These are phyloP conservation scores for Carallia pectinifolia DNA, from an alignment of 345 rosid species.

Conservation along the genomic window DNA sequence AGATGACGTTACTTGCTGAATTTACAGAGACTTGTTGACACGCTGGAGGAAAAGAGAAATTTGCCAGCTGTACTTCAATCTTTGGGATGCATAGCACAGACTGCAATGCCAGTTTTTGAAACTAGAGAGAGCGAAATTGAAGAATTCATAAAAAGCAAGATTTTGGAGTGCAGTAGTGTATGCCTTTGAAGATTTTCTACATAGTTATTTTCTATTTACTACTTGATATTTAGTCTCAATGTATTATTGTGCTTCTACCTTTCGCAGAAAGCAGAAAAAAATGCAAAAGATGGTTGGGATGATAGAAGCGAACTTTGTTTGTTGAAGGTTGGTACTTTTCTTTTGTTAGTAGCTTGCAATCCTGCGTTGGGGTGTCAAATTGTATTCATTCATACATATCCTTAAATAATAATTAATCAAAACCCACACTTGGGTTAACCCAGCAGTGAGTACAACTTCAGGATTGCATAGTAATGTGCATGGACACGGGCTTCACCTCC, in stretches of 20 bases:
- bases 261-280: slow-evolving; percentile 63
- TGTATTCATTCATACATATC: no score
- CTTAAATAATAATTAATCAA: no score
- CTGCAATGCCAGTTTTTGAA: slow-evolving; percentile 95
- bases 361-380: no score
- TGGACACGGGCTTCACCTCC: no score
- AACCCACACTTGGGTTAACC: no score
- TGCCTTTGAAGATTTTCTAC: slow-evolving; percentile 30
- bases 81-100: slow-evolving; percentile 95
- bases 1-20: slow-evolving; percentile 22
- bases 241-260: slow-evolving; percentile 20
- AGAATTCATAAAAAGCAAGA: slow-evolving; percentile 72
- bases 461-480: no score
- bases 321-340: slow-evolving; percentile 66
- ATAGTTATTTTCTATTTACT: slow-evolving; percentile 12
- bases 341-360: no score
- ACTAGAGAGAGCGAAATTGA: slow-evolving; percentile 88
- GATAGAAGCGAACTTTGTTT: slow-evolving; percentile 78
- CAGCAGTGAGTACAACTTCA: no score
- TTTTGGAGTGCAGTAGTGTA: slow-evolving; percentile 61
- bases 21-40: slow-evolving; percentile 89
- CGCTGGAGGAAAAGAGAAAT: slow-evolving; percentile 85
- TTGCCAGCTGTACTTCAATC: slow-evolving; percentile 92
- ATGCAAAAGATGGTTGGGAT: slow-evolving; percentile 57
- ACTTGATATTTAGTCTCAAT: slow-evolving; percentile 18